Conservation (phyloP, 1,139 yeast species). For the Saccharomycopsis phalli region DNA sequence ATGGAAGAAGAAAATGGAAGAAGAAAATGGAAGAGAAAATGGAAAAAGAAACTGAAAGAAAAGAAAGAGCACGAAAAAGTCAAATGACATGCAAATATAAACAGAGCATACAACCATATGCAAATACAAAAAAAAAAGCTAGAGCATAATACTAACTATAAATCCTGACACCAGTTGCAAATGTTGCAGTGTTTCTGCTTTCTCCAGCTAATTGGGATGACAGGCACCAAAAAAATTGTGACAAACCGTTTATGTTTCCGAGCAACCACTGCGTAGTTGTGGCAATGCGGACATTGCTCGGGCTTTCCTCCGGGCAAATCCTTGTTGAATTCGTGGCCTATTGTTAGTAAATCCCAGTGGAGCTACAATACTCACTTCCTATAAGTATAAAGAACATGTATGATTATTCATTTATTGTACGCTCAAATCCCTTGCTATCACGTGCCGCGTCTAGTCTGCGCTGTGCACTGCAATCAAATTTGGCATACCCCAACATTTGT, state of each 20-base stretch:
- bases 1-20: too few species aligned
- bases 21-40: too few species aligned
- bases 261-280: constrained; percentile 20
- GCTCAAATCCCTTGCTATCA: too few species aligned
- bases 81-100: too few species aligned
- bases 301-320: constrained; percentile 12
- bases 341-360: not conserved
- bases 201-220: constrained; percentile 20
- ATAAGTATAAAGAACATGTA: not conserved
- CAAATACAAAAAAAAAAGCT: too few species aligned
- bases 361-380: not conserved
- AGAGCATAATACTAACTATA: not conserved
- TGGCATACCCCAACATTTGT: constrained; percentile 31
- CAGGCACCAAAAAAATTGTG: constrained; percentile 20
- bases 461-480: constrained; percentile 17
- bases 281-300: constrained; percentile 20
- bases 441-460: constrained; percentile 3
- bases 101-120: too few species aligned
- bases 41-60: too few species aligned
- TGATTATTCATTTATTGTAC: not conserved
- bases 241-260: constrained; percentile 20
- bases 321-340: constrained; percentile 19
- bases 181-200: constrained; percentile 19
- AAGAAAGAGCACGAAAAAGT: too few species aligned
- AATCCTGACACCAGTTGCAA: constrained; percentile 17